phyloP scores from a whole-genome alignment of 2,329 filamentous ascomycete genomes.

The Sphaerulina populicola region DNA sequence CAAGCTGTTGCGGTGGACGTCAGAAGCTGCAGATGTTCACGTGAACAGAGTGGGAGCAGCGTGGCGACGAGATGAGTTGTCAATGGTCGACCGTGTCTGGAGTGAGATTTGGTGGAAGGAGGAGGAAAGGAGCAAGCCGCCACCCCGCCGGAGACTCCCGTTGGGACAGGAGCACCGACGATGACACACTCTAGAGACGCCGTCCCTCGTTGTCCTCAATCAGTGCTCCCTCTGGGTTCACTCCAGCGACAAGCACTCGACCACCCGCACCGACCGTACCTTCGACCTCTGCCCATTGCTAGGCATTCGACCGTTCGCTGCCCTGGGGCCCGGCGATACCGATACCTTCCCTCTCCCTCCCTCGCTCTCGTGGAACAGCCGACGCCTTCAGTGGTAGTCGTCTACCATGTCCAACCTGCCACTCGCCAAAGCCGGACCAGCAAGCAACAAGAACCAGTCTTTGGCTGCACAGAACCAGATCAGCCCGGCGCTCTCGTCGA shows the following conservation, averaged over 20 bases:
- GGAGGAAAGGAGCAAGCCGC: background rate
- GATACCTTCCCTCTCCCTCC: background rate
- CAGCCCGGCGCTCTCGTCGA: slow-evolving; percentile 39
- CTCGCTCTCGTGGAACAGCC: background rate
- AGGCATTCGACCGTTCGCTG: slow-evolving; percentile 6
- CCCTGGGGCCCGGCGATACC: background rate
- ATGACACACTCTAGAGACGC: slow-evolving; percentile 1
- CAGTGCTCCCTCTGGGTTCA: slow-evolving; percentile 12
- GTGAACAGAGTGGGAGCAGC: background rate
- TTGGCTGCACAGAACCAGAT: slow-evolving; percentile 28
- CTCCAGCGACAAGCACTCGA: slow-evolving; percentile 3
- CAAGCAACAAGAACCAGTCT: slow-evolving; percentile 36
- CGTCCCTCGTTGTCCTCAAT: slow-evolving; percentile 5
- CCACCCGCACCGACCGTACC: slow-evolving; percentile 6
- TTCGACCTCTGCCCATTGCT: slow-evolving; percentile 6
- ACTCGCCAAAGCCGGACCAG: slow-evolving; percentile 31
- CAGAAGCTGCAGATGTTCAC: background rate
- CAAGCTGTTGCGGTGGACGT: background rate
- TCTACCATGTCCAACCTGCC: slow-evolving; percentile 39
- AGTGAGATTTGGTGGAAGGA: background rate
- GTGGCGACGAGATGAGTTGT: background rate
- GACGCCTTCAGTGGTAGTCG: slow-evolving; percentile 23
- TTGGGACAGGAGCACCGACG: background rate
- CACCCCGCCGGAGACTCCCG: slow-evolving; percentile 1
- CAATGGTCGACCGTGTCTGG: background rate